Conservation (phyloP, 805 yeast species). For the Candida hispaniensis region DNA sequence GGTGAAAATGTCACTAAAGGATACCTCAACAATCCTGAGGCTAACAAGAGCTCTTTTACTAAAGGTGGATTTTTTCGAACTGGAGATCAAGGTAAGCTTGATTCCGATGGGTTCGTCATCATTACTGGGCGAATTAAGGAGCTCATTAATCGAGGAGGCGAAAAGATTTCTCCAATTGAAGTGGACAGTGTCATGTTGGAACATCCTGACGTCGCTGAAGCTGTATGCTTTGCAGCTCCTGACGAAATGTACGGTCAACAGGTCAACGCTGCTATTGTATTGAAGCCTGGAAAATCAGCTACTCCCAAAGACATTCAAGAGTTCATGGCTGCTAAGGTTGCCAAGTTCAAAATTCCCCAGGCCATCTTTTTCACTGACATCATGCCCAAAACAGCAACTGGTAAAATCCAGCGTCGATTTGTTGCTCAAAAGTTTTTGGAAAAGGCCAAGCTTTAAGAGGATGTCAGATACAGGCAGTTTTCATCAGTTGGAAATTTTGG, state of each 20-base stretch:
- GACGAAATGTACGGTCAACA: conserved; percentile 62
- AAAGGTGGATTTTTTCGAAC: conserved; percentile 56
- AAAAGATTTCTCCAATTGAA: conserved; percentile 65
- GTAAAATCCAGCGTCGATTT: conserved; percentile 60
- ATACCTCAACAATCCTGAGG: conserved; percentile 60
- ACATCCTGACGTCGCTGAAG: conserved; percentile 55
- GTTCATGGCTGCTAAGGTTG: conserved; percentile 37
- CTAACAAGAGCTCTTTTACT: conserved; percentile 58
- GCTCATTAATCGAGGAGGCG: conserved; percentile 68
- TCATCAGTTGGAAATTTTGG: too few relatives aligned
- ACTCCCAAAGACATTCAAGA: conserved; percentile 37
- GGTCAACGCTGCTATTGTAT: conserved; percentile 60
- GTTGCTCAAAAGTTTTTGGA: conserved; percentile 40
- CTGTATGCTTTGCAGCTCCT: conserved; percentile 58
- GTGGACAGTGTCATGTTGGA: conserved; percentile 51
- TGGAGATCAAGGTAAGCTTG: conserved; percentile 64
- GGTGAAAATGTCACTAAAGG: conserved; percentile 65
- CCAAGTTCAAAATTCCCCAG: conserved; percentile 52
- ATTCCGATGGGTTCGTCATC: conserved; percentile 46
- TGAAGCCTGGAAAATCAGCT: conserved; percentile 33
- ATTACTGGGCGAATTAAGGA: conserved; percentile 67
- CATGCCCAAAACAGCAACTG: conserved; percentile 69
- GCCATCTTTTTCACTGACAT: conserved; percentile 46
- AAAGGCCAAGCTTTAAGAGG: conserved; percentile 16
- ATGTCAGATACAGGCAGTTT: too few relatives aligned